These are phyloP conservation scores for Diaporthe caulivora DNA, from an alignment of 2,329 filamentous ascomycete species.

Conservation along the genomic window DNA sequence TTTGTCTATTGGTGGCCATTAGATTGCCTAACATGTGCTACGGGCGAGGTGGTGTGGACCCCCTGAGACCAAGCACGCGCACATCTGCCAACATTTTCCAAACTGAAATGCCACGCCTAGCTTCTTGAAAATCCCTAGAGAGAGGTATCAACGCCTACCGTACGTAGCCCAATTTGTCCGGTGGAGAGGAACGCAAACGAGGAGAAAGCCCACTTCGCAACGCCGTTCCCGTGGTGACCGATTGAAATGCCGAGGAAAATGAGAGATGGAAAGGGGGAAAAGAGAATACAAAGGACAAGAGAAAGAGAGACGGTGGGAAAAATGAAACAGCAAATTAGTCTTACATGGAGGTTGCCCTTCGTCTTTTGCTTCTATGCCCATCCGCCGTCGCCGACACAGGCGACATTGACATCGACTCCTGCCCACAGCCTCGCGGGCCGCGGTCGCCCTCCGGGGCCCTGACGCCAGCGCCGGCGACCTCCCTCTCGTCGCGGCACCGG, in stretches of 20 bases:
- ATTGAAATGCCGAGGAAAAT: background rate
- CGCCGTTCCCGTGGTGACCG: constrained; percentile 24
- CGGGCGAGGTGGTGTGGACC: constrained; percentile 21
- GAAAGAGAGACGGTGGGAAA: background rate
- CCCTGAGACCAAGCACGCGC: constrained; percentile 30
- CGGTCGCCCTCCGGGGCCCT: constrained; percentile 35
- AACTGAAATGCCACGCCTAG: background rate
- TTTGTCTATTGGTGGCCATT: constrained; percentile 30
- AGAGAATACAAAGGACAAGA: background rate
- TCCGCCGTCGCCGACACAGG: constrained; percentile 27
- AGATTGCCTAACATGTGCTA: constrained; percentile 20
- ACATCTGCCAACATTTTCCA: constrained; percentile 32
- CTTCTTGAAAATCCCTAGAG: background rate
- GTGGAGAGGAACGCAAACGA: background rate
- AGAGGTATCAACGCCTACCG: constrained; percentile 22
- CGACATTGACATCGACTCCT: constrained; percentile 42
- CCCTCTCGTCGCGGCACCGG: constrained; percentile 10
- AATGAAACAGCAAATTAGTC: background rate
- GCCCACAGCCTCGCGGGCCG: constrained; percentile 31
- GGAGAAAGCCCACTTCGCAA: background rate
- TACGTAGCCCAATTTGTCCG: background rate
- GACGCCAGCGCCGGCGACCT: constrained; percentile 33
- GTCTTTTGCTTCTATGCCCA: constrained; percentile 53
- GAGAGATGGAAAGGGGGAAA: background rate
- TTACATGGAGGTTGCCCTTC: constrained; percentile 56